phyloP scores from a whole-genome alignment of 2,329 filamentous ascomycete species.

The Calonectria fujianensis region DNA sequence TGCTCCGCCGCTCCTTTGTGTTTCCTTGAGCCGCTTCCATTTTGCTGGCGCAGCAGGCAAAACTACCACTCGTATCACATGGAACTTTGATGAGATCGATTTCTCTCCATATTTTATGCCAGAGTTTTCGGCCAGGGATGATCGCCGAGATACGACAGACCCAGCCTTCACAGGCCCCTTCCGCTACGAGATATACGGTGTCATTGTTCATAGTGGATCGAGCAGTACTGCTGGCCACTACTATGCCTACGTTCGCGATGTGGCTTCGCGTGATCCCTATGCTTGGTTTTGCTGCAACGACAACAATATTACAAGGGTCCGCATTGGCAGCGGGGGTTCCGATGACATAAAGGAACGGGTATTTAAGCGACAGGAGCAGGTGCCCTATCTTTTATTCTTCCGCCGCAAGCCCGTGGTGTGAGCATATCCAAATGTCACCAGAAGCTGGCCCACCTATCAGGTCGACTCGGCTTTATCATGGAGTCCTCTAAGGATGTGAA shows the following conservation, averaged over 20 bases:
- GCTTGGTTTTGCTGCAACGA: constrained; percentile 73
- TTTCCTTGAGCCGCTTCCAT: constrained; percentile 81
- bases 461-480: background rate
- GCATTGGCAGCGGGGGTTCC: constrained; percentile 61
- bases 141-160: constrained; percentile 59
- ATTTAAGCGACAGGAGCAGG: constrained; percentile 62
- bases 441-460: constrained; percentile 5
- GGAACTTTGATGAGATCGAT: constrained; percentile 83
- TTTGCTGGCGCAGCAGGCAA: constrained; percentile 71
- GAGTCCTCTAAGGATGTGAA: background rate
- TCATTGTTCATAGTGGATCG: constrained; percentile 84
- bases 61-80: constrained; percentile 82
- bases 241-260: constrained; percentile 80
- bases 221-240: constrained; percentile 87
- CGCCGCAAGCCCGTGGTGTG: constrained; percentile 59
- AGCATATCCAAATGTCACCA: constrained; percentile 16
- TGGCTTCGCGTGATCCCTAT: constrained; percentile 64
- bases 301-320: constrained; percentile 62
- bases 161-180: constrained; percentile 74
- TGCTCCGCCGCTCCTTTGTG: constrained; percentile 85
- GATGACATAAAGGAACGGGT: constrained; percentile 62
- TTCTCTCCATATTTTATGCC: constrained; percentile 67
- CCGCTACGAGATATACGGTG: constrained; percentile 89
- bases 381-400: constrained; percentile 70
- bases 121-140: constrained; percentile 52